Evolutionary conservation across 164 flowering plant species (phyloP).

Genomic region (Tinospora cordifolia): DNA sequence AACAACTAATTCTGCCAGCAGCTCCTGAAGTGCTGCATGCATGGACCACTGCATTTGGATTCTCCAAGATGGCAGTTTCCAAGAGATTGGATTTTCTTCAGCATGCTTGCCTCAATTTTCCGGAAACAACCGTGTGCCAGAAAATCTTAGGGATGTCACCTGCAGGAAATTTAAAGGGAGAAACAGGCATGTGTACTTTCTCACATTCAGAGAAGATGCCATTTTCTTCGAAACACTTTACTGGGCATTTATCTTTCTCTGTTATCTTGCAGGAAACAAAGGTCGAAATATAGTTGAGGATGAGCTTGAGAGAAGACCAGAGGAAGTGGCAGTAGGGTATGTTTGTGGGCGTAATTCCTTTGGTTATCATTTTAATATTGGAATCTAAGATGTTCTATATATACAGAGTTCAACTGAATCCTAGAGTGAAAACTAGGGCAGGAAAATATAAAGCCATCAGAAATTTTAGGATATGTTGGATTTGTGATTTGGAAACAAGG

Average conservation of each 20-base stretch:
- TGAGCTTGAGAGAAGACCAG: slow-evolving; percentile 1
- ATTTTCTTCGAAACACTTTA: too few species aligned
- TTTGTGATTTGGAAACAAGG: too few species aligned
- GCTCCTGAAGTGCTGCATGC: slow-evolving; percentile 54
- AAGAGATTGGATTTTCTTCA: slow-evolving; percentile 51
- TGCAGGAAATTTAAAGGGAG: slow-evolving; percentile 12
- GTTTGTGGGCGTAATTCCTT: slow-evolving; percentile 16
- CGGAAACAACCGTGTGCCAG: slow-evolving; percentile 76
- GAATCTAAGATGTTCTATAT: background rate
- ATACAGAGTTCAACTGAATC: too few species aligned
- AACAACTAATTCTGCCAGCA: slow-evolving; percentile 78
- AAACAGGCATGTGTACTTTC: slow-evolving; percentile 24
- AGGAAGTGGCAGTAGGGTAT: slow-evolving; percentile 24
- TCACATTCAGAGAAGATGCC: too few species aligned
- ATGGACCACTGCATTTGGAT: slow-evolving; percentile 83
- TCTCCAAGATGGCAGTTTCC: slow-evolving; percentile 42
- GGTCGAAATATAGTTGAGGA: too few species aligned
- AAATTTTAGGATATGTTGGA: too few species aligned
- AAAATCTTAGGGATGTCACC: slow-evolving; percentile 34
- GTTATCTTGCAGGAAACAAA: background rate
- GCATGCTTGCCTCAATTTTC: slow-evolving; percentile 67
- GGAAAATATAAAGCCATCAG: too few species aligned
- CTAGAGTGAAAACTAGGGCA: too few species aligned
- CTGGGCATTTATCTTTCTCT: background rate
- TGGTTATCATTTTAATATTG: background rate